Evolutionary conservation across 2,329 filamentous ascomycete species (phyloP).

Genomic region (Penicillium sp.): DNA sequence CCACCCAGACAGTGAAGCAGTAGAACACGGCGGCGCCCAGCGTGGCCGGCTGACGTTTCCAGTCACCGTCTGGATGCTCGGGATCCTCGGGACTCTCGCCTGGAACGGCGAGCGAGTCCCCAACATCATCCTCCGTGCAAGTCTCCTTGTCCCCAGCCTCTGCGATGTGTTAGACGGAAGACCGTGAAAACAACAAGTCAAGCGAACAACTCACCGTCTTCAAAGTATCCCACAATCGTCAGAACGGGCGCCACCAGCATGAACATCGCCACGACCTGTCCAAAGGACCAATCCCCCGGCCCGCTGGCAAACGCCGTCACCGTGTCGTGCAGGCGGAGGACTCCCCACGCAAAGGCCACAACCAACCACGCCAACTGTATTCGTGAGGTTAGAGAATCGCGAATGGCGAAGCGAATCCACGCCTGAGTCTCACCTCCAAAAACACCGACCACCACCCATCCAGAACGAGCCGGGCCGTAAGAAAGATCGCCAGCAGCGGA

Average conservation of each 20-base stretch:
- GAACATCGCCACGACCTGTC: conserved; percentile 6
- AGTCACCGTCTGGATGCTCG: too few species aligned
- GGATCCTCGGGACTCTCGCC: too few species aligned
- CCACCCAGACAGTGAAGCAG: too few species aligned
- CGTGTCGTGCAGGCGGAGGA: not conserved
- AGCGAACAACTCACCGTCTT: too few species aligned
- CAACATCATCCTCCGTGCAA: too few species aligned
- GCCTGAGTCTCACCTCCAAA: conserved; percentile 1
- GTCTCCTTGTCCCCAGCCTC: too few species aligned
- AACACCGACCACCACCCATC: conserved; percentile 6
- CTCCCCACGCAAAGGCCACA: conserved; percentile 7
- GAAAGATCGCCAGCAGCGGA: conserved; percentile 1
- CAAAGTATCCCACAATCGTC: not conserved
- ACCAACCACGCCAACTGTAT: conserved; percentile 5
- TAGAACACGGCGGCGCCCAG: too few species aligned
- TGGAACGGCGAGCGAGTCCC: too few species aligned
- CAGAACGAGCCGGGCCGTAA: not conserved
- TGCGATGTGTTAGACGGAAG: too few species aligned
- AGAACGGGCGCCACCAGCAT: conserved; percentile 3
- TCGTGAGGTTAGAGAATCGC: not conserved
- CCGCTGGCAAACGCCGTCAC: not conserved
- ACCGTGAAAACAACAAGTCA: too few species aligned
- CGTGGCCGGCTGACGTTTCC: too few species aligned
- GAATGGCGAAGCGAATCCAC: not conserved
- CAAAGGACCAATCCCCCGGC: conserved; percentile 10